A percentile compares a stretch with the other conserved stretches of the same genome.
Conservation (phyloP, 495 filamentous ascomycete genomes). For the Saxispiralis lemnorum region DNA sequence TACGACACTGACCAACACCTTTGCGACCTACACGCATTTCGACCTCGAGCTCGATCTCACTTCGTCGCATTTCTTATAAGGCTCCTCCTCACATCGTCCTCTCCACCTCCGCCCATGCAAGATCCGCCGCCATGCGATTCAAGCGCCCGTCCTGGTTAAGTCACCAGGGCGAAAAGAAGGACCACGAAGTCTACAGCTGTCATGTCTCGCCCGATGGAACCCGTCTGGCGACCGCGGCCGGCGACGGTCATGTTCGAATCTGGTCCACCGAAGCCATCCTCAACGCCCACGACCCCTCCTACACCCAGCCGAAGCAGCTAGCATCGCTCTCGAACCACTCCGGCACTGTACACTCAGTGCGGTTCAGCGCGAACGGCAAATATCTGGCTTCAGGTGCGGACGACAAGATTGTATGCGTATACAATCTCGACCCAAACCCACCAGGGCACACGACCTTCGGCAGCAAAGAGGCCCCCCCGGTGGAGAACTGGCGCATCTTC, state of each 20-base stretch:
- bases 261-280: conserved; percentile 93
- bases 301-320: conserved; percentile 71
- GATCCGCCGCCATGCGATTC: conserved; percentile 49
- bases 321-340: conserved; percentile 97
- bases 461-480: conserved; percentile 79
- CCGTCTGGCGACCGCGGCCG: conserved; percentile 79
- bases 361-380: conserved; percentile 82
- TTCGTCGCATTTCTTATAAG: too few relatives aligned
- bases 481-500: conserved; percentile 92
- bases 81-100: background rate
- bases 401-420: conserved; percentile 95
- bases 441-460: conserved; percentile 58
- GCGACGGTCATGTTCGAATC: conserved; percentile 92
- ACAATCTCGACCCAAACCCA: conserved; percentile 67
- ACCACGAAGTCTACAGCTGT: conserved; percentile 94
- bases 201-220: conserved; percentile 88
- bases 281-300: conserved; percentile 48
- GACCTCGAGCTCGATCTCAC: too few relatives aligned
- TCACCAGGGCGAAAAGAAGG: conserved; percentile 74
- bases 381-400: conserved; percentile 94
- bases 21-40: too few relatives aligned
- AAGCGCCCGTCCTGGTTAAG: conserved; percentile 88
- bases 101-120: background rate
- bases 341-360: conserved; percentile 88
- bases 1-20: too few relatives aligned